These are phyloP conservation scores for Globisporangium echinulatum DNA, from an alignment of 352 stramenopile species.

Conservation along the genomic window DNA sequence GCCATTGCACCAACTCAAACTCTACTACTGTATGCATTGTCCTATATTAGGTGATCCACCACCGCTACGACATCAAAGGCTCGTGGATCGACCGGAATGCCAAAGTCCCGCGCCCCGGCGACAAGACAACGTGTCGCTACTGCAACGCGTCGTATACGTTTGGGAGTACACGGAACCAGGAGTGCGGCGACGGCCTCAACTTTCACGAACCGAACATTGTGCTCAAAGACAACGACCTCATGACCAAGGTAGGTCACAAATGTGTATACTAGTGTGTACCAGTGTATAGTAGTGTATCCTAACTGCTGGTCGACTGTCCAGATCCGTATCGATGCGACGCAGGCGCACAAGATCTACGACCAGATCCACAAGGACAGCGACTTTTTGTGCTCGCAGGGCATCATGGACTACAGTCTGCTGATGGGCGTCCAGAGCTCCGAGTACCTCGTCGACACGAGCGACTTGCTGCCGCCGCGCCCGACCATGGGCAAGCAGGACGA, in stretches of 20 bases:
- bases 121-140: conserved; percentile 80
- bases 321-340: conserved; percentile 73
- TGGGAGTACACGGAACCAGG: conserved; percentile 74
- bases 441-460: conserved; percentile 81
- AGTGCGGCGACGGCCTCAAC: conserved; percentile 81
- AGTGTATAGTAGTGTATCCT: background rate
- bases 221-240: conserved; percentile 86
- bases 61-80: conserved; percentile 90
- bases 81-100: conserved; percentile 86
- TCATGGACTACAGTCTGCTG: conserved; percentile 91
- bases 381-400: conserved; percentile 85
- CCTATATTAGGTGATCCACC: conserved; percentile 46
- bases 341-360: conserved; percentile 82
- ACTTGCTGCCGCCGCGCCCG: conserved; percentile 31
- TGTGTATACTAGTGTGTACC: background rate
- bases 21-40: no score
- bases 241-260: conserved; percentile 56
- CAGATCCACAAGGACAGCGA: conserved; percentile 86
- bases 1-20: no score
- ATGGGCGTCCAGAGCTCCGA: conserved; percentile 88
- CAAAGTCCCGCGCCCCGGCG: conserved; percentile 70
- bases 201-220: conserved; percentile 88
- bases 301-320: conserved; percentile 9
- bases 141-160: conserved; percentile 87
- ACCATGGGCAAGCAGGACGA: conserved; percentile 36